phyloP scores from a whole-genome alignment of 164 flowering plant genomes.

The Kalanchoe fedtschenkoi region DNA sequence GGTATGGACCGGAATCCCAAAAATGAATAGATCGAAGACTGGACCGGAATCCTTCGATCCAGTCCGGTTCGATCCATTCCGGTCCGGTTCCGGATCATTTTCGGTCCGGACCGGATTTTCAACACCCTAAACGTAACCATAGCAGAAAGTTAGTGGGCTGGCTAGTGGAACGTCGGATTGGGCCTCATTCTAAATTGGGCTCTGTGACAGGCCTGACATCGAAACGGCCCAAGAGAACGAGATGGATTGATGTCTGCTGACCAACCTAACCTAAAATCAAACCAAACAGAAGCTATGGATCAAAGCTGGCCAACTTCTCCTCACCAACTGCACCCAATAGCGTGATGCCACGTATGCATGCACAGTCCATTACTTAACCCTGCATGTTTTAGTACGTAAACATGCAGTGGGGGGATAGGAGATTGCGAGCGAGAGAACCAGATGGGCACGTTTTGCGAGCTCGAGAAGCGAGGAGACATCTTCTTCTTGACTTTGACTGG shows the following conservation, averaged over 20 bases:
- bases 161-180: neutral
- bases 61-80: too few relatives aligned
- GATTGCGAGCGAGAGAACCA: too few relatives aligned
- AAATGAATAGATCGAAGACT: too few relatives aligned
- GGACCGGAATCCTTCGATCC: too few relatives aligned
- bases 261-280: neutral
- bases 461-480: slow-evolving; percentile 19
- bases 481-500: slow-evolving; percentile 34
- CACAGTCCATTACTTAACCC: neutral
- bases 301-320: neutral
- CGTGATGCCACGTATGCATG: neutral
- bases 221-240: neutral
- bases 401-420: neutral
- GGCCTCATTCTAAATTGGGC: neutral
- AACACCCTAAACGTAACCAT: too few relatives aligned
- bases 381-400: neutral
- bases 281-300: neutral
- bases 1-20: too few relatives aligned
- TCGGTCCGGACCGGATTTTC: too few relatives aligned
- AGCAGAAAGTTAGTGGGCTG: neutral
- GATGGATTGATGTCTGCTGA: neutral
- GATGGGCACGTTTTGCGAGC: neutral
- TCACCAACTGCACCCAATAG: neutral
- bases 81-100: too few relatives aligned
- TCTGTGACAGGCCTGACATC: neutral